Conservation (phyloP, 768 basidiomycete genomes). For the Rhizopogon vulgaris region DNA sequence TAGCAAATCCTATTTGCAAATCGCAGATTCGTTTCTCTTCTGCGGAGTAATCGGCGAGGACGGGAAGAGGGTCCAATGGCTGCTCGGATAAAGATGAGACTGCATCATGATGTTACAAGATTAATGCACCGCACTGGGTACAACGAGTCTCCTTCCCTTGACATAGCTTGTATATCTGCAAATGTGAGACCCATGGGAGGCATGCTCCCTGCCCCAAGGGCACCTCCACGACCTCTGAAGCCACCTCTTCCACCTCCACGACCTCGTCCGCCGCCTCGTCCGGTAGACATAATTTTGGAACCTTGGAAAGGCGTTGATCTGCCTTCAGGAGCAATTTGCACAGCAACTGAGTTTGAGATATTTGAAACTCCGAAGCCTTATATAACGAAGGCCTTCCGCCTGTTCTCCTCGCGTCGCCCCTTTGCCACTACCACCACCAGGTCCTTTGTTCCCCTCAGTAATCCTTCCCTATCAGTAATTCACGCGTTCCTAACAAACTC, state of each 20-base stretch:
- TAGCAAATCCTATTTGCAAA: conserved; percentile 60
- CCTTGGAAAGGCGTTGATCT: conserved; percentile 1
- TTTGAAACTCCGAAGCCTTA: conserved; percentile 23
- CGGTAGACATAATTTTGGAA: conserved; percentile 41
- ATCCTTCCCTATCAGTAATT: not conserved
- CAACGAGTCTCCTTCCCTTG: conserved; percentile 68
- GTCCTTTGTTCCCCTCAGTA: conserved; percentile 3
- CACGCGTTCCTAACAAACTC: not conserved
- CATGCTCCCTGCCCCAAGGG: conserved; percentile 30
- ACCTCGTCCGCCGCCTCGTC: conserved; percentile 34
- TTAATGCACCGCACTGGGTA: conserved; percentile 63
- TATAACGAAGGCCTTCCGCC: conserved; percentile 5
- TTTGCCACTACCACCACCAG: conserved; percentile 19
- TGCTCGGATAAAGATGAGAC: conserved; percentile 28
- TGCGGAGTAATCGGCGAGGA: conserved; percentile 57
- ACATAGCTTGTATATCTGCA: conserved; percentile 71
- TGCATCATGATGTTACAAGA: conserved; percentile 12
- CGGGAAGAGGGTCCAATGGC: conserved; percentile 60
- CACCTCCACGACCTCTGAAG: conserved; percentile 40
- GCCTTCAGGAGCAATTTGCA: not conserved
- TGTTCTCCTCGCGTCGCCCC: conserved; percentile 19
- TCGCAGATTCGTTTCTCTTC: conserved; percentile 63
- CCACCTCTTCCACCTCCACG: conserved; percentile 58
- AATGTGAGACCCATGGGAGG: conserved; percentile 80
- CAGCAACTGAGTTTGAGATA: conserved; percentile 3